Base-by-base conservation (phyloP, 805 yeast genomes). In the Yamadazyma phyllophila region DNA sequence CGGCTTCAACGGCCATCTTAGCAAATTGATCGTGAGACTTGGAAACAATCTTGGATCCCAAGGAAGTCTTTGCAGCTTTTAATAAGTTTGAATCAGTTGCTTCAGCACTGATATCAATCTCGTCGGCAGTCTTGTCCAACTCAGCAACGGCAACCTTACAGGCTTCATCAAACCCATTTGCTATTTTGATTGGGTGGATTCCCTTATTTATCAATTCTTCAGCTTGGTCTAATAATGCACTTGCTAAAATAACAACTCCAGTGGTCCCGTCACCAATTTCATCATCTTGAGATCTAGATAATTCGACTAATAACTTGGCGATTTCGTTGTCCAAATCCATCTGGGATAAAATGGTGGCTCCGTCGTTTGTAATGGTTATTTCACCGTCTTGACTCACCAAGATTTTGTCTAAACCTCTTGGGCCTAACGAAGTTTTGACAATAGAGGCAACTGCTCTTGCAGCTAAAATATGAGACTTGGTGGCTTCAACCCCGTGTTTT, bases 261-360 rank as follows among this genome's bases (percentile, higher is more conserved):
- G 99, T 94, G 26, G 99, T 94, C 61, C 99, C 99, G 65, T 92
- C 99, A 46, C 99, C 99, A 63, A 92, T 89, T 70, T 92, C 98
- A 64, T 94, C 97, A 66, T 92, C 99, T 74, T 92, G 99, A 24
- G 96, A 88, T 65, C 81, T 87, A 26, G 97, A 86, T 53, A 94
- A 77, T 69, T 95, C 96, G 14, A 94, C 99, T 60, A 94, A 73
- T 50, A 94, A 75, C 68, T 94, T 94, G 54, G 99, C 99, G 57
- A 94, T 90, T 69, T 94, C 96, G 66, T 87, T 91, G 56, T 90
- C 96, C 53, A 94, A 76, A 65, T 94, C 96, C 97, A 94, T 94
- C 63, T 90, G 96, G 7, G 95, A 78, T 56, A 94, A 71, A 59
- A 94, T 95, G 10, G 99, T 95, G 37, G 98, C 99, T 57, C 99